Evolutionary conservation across 306 rosid species (phyloP).

Genomic region (Arachis stenosperma): DNA sequence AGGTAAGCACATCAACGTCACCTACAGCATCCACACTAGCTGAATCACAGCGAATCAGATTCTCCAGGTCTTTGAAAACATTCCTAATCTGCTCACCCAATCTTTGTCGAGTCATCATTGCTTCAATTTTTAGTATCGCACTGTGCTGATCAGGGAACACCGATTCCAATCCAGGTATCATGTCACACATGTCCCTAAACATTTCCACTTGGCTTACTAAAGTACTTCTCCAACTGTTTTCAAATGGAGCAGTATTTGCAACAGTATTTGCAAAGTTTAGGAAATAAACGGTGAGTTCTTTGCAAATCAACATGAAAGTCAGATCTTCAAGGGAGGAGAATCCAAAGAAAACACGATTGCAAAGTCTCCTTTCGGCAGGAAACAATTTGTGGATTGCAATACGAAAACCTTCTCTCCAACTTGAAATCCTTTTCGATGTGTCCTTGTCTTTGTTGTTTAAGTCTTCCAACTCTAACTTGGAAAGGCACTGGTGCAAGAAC

Average conservation of each 20-base stretch:
- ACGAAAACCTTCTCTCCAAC: slow-evolving; percentile 63
- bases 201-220: slow-evolving; percentile 45
- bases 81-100: slow-evolving; percentile 3
- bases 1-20: neutral
- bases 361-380: slow-evolving; percentile 70
- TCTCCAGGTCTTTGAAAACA: slow-evolving; percentile 40
- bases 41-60: slow-evolving; percentile 44
- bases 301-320: slow-evolving; percentile 68
- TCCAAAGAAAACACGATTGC: slow-evolving; percentile 59
- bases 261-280: slow-evolving; percentile 61
- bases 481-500: no score
- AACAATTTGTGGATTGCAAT: slow-evolving; percentile 63
- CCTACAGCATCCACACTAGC: neutral
- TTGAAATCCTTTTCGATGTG: slow-evolving; percentile 56
- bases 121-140: slow-evolving; percentile 23
- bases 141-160: slow-evolving; percentile 56
- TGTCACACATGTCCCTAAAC: slow-evolving; percentile 57
- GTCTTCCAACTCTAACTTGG: neutral
- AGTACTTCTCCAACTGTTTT: slow-evolving; percentile 59
- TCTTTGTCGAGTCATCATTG: neutral
- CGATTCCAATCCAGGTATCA: slow-evolving; percentile 39
- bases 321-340: slow-evolving; percentile 56
- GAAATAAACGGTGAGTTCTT: slow-evolving; percentile 56
- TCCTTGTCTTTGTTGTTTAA: slow-evolving; percentile 48
- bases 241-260: slow-evolving; percentile 17